phyloP scores from a whole-genome alignment of 2,329 filamentous ascomycete species.

The Truncatella angustata region DNA sequence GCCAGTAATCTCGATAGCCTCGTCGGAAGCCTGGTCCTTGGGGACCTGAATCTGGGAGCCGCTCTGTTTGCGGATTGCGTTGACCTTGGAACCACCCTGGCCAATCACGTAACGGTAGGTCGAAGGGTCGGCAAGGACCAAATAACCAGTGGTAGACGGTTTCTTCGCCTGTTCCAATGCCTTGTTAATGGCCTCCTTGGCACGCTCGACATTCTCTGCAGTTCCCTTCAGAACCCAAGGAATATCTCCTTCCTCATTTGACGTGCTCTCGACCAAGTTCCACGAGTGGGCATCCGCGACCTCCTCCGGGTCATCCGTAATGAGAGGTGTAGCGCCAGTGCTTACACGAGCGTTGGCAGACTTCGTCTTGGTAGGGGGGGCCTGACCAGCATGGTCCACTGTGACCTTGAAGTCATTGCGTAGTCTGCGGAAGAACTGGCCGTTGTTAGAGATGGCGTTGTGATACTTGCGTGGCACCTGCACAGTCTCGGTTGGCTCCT shows the following conservation, averaged over 20 bases:
- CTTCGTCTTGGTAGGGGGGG: conserved; percentile 67
- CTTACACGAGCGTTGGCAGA: conserved; percentile 53
- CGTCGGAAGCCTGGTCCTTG: conserved; percentile 68
- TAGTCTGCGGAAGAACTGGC: conserved; percentile 88
- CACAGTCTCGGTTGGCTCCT: conserved; percentile 85
- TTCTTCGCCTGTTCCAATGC: conserved; percentile 71
- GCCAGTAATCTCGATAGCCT: conserved; percentile 89
- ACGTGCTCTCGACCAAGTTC: conserved; percentile 68
- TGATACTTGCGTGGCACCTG: conserved; percentile 80
- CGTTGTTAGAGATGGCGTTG: conserved; percentile 82
- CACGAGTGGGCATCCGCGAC: conserved; percentile 73
- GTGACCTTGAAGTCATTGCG: conserved; percentile 84
- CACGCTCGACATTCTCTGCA: conserved; percentile 77
- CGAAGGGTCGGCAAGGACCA: conserved; percentile 84
- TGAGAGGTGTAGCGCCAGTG: conserved; percentile 73
- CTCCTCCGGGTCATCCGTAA: conserved; percentile 77
- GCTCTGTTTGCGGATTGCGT: conserved; percentile 86
- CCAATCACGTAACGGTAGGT: conserved; percentile 92
- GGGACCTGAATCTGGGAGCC: conserved; percentile 94
- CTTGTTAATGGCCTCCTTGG: conserved; percentile 69
- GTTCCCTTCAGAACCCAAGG: conserved; percentile 87
- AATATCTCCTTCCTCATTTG: conserved; percentile 67
- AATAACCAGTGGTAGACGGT: conserved; percentile 75
- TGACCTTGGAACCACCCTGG: conserved; percentile 85
- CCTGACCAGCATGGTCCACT: conserved; percentile 84